A percentile compares a stretch with the other conserved stretches of the same genome.
phyloP scores from a whole-genome alignment of 2,329 filamentous ascomycete species.

The Coniochaeta sp. region DNA sequence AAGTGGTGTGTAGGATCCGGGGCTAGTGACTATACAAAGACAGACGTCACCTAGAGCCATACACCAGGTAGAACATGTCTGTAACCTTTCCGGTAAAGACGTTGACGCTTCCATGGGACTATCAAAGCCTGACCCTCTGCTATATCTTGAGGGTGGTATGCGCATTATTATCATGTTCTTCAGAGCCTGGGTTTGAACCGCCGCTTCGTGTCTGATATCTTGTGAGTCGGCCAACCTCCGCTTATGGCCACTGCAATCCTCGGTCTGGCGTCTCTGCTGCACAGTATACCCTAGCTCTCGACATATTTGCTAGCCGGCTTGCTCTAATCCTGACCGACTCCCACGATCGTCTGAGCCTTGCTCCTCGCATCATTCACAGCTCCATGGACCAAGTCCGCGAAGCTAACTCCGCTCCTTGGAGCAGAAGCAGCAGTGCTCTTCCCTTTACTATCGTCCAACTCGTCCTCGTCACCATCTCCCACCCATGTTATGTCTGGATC shows the following conservation, averaged over 20 bases:
- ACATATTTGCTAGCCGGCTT: background rate
- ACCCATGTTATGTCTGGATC: conserved; percentile 28
- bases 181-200: background rate
- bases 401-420: conserved; percentile 2
- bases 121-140: background rate
- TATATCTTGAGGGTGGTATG: background rate
- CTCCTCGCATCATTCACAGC: conserved; percentile 7
- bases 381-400: conserved; percentile 12
- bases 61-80: background rate
- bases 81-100: background rate
- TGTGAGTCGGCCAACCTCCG: background rate
- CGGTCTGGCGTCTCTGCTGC: background rate
- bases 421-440: background rate
- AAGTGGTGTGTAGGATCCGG: background rate
- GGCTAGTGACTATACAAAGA: background rate
- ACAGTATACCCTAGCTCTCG: background rate
- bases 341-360: background rate
- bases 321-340: background rate
- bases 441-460: conserved; percentile 5
- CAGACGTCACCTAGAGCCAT: background rate
- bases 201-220: background rate
- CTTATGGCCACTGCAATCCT: no score
- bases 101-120: background rate
- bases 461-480: conserved; percentile 21
- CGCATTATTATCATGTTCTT: background rate